Evolutionary conservation across 768 basidiomycete genomes (phyloP).

Genomic region (Mycena chlorophos): DNA sequence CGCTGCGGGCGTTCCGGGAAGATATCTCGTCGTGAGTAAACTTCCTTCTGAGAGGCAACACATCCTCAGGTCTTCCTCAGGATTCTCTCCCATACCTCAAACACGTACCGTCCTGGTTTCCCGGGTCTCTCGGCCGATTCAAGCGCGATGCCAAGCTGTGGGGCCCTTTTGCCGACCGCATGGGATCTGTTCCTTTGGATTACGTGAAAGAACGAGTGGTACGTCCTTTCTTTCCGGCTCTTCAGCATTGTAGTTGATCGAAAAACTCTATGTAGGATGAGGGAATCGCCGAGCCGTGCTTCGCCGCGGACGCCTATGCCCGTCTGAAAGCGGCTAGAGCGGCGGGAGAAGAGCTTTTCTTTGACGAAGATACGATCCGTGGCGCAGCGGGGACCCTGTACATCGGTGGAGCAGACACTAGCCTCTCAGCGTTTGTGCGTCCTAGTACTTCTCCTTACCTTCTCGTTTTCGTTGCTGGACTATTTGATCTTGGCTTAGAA

Average conservation of each 20-base stretch:
- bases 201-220: background rate
- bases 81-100: background rate
- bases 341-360: background rate
- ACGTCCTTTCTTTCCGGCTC: background rate
- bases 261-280: background rate
- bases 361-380: background rate
- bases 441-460: background rate
- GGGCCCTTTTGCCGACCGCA: background rate
- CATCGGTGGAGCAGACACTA: background rate
- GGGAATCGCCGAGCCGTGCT: background rate
- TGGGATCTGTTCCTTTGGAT: background rate
- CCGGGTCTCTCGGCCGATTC: background rate
- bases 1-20: background rate
- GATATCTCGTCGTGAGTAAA: background rate
- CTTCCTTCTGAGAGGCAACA: background rate
- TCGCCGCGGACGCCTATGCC: too few species aligned
- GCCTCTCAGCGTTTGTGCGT: background rate
- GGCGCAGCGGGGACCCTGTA: background rate
- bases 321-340: too few species aligned
- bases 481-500: too few species aligned
- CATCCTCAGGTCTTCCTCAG: background rate
- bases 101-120: background rate
- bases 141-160: background rate
- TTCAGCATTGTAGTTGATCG: background rate
- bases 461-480: background rate